Percentiles rank a stretch among this genome's conserved stretches.
Conservation (phyloP, 2,329 filamentous ascomycete genomes). For the Cordyceps fumosorosea region DNA sequence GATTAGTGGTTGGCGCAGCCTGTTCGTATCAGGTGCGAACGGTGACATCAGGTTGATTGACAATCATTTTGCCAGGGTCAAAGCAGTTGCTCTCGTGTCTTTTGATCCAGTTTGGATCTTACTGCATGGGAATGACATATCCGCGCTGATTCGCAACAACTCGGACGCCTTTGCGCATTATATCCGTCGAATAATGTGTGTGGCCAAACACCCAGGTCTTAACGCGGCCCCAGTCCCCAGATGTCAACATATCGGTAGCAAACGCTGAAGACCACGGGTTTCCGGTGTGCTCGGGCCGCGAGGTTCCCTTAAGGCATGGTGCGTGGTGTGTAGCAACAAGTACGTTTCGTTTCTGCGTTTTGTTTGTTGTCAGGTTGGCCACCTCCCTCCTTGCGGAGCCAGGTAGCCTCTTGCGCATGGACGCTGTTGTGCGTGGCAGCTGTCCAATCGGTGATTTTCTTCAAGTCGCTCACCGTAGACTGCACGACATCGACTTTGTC, state of each 20-base stretch:
- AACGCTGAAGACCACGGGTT: constrained; percentile 45
- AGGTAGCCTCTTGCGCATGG: constrained; percentile 42
- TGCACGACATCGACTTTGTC: constrained; percentile 32
- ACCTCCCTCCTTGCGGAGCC: constrained; percentile 40
- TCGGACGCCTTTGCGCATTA: constrained; percentile 5
- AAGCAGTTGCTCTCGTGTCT: not conserved
- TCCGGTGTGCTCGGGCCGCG: constrained; percentile 40
- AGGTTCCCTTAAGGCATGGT: constrained; percentile 42
- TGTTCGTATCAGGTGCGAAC: no score
- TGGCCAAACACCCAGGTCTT: constrained; percentile 42
- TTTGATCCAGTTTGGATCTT: not conserved
- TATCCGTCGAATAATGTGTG: constrained; percentile 38
- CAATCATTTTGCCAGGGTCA: not conserved
- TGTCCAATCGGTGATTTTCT: constrained; percentile 46
- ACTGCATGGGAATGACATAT: constrained; percentile 23
- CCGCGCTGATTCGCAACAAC: constrained; percentile 42
- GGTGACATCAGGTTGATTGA: not conserved
- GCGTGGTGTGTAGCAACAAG: constrained; percentile 53
- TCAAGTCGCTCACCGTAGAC: constrained; percentile 45
- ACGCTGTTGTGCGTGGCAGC: constrained; percentile 40
- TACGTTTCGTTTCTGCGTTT: constrained; percentile 23
- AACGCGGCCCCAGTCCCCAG: constrained; percentile 27
- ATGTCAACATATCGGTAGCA: constrained; percentile 36
- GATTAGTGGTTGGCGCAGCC: no score
- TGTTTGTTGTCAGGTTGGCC: constrained; percentile 16